phyloP scores from a whole-genome alignment of 225 moss, liverwort and hornwort species.

The Marchantia polymorpha region DNA sequence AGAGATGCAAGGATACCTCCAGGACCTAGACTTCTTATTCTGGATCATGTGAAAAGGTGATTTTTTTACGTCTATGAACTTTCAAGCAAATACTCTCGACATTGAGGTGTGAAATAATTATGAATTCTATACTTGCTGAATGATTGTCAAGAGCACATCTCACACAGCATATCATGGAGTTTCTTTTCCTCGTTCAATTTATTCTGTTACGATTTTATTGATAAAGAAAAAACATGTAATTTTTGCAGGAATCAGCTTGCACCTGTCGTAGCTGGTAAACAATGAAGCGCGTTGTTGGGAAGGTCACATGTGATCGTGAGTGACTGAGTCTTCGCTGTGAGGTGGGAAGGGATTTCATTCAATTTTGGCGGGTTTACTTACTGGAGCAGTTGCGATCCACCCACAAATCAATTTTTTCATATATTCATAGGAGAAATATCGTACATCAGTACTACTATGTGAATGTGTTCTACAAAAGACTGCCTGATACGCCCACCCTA shows the following conservation, averaged over 20 bases:
- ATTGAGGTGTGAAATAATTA: no score
- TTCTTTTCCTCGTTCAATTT: no score
- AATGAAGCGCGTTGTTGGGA: background rate
- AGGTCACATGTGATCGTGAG: background rate
- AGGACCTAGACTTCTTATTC: conserved; percentile 83
- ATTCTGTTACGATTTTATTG: no score
- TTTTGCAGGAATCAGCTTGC: conserved; percentile 4
- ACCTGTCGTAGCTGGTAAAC: conserved; percentile 8
- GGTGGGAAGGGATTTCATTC: conserved; percentile 1
- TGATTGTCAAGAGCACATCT: no score
- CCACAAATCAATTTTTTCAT: conserved; percentile 4
- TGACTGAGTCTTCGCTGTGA: background rate
- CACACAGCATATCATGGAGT: no score
- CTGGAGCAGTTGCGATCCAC: background rate
- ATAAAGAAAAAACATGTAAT: no score
- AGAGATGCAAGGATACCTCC: conserved; percentile 85
- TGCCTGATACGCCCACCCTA: background rate
- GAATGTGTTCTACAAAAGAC: background rate
- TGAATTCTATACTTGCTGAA: no score
- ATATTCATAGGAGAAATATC: background rate
- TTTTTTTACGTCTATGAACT: no score
- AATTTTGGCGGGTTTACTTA: conserved; percentile 13
- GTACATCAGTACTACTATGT: background rate
- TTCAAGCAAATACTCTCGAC: no score
- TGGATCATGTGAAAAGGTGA: conserved; percentile 80